phyloP scores from a whole-genome alignment of 805 yeast genomes.

The Myxozyma nipponensis region DNA sequence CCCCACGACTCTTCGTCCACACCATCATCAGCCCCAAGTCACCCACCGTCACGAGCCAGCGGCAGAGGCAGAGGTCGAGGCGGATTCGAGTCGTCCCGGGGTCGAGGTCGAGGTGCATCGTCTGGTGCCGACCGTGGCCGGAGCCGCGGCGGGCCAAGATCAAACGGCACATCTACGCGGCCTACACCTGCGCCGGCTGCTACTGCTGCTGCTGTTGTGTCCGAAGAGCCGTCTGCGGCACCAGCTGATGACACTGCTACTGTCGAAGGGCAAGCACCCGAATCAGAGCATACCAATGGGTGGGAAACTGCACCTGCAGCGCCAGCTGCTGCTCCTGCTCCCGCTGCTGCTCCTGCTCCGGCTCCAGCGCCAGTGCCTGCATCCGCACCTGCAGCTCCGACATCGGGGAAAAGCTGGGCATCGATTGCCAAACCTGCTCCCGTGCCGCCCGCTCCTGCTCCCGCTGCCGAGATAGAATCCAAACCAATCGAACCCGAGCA shows the following conservation, averaged over 20 bases:
- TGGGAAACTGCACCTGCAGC: slow-evolving; percentile 24
- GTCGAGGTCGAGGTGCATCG: slow-evolving; percentile 21
- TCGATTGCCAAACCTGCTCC: slow-evolving; percentile 28
- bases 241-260: neutral
- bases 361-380: slow-evolving; percentile 35
- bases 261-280: neutral
- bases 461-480: slow-evolving; percentile 9
- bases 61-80: slow-evolving; percentile 26
- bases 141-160: slow-evolving; percentile 23
- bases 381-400: slow-evolving; percentile 1
- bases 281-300: neutral
- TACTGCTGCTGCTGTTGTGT: neutral
- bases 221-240: neutral
- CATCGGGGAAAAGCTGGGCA: slow-evolving; percentile 30
- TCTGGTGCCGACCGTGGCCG: slow-evolving; percentile 21
- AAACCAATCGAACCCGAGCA: slow-evolving; percentile 5
- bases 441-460: slow-evolving; percentile 11
- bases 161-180: neutral
- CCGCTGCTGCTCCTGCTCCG: slow-evolving; percentile 72
- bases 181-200: neutral
- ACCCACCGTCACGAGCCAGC: no score
- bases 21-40: slow-evolving; percentile 5
- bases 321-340: slow-evolving; percentile 7
- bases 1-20: slow-evolving; percentile 16
- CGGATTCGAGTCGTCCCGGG: slow-evolving; percentile 21